These are phyloP conservation scores for Nemania diffusa DNA, from an alignment of 2,329 filamentous ascomycete species.

Conservation along the genomic window DNA sequence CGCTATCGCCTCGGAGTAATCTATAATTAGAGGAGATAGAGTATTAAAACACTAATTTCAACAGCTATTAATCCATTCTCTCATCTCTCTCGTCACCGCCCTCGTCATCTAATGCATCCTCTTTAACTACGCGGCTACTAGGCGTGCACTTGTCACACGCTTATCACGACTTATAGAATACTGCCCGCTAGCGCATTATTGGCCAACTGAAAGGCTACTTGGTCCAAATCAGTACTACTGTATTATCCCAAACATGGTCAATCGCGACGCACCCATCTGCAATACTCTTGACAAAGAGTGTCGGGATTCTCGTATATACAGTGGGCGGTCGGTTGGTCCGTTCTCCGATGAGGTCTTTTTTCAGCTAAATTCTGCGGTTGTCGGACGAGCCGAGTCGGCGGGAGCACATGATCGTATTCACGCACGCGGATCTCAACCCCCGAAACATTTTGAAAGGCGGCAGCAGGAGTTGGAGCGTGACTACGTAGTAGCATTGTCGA, in stretches of 20 bases:
- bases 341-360: conserved; percentile 50
- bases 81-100: neutral
- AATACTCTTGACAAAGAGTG: conserved; percentile 47
- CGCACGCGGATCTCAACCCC: conserved; percentile 49
- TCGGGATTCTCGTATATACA: conserved; percentile 45
- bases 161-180: conserved; percentile 43
- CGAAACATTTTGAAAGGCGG: conserved; percentile 49
- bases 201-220: conserved; percentile 44
- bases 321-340: conserved; percentile 41
- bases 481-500: conserved; percentile 48
- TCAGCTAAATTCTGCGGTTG: conserved; percentile 45
- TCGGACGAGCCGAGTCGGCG: conserved; percentile 47
- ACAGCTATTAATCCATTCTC: no score
- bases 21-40: neutral
- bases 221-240: conserved; percentile 45
- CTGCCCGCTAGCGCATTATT: conserved; percentile 39
- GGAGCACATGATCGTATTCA: conserved; percentile 48
- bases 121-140: conserved; percentile 42
- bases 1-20: neutral
- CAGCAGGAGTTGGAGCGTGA: conserved; percentile 42
- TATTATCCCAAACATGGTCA: conserved; percentile 38
- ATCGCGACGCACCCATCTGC: conserved; percentile 42
- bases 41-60: no score
- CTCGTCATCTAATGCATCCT: conserved; percentile 23
- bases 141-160: conserved; percentile 39